phyloP scores from a whole-genome alignment of 257 asterid species.

The Nicotiana knightiana region DNA sequence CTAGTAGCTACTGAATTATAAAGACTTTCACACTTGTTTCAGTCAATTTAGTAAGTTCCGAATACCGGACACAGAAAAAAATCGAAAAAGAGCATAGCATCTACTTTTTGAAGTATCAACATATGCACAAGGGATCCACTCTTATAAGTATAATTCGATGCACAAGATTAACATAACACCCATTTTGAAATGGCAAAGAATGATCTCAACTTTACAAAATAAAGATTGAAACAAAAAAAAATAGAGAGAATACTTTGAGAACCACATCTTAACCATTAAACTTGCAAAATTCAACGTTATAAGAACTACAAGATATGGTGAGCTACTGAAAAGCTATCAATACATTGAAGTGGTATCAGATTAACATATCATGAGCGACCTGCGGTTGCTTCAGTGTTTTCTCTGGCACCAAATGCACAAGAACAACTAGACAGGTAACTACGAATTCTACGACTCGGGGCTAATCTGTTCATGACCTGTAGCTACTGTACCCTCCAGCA shows the following conservation, averaged over 20 bases:
- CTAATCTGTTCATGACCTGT: slow-evolving; percentile 34
- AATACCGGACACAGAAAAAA: too few species aligned
- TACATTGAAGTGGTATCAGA: not conserved
- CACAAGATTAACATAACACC: too few species aligned
- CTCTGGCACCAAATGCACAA: not conserved
- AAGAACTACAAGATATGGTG: not conserved
- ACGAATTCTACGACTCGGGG: not conserved
- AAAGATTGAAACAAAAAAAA: not conserved
- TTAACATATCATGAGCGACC: slow-evolving; percentile 1
- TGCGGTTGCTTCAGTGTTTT: not conserved
- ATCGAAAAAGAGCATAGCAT: too few species aligned
- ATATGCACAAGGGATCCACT: too few species aligned
- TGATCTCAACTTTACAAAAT: not conserved
- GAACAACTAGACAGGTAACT: not conserved
- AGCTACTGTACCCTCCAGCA: slow-evolving; percentile 56
- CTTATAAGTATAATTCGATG: too few species aligned
- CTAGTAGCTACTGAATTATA: too few species aligned
- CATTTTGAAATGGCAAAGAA: too few species aligned
- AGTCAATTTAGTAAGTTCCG: too few species aligned
- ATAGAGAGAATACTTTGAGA: not conserved
- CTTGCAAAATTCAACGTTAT: not conserved
- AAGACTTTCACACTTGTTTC: too few species aligned
- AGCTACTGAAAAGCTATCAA: not conserved
- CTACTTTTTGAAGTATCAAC: too few species aligned
- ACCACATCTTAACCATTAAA: not conserved